These are phyloP conservation scores for Penicillium daleae DNA, from an alignment of 495 filamentous ascomycete species.

Conservation along the genomic window DNA sequence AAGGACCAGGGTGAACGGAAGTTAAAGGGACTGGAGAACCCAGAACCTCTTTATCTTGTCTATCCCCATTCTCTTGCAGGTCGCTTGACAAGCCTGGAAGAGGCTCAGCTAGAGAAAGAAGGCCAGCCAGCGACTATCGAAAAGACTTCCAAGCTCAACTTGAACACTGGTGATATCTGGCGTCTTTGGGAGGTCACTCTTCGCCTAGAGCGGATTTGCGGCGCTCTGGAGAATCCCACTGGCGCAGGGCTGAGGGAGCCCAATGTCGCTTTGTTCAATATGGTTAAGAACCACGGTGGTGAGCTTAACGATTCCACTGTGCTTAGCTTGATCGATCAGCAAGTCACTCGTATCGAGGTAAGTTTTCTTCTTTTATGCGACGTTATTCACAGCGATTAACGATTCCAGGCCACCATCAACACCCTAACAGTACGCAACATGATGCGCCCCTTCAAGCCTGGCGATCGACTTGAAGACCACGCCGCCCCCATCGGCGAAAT, in stretches of 20 bases:
- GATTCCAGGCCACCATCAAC: constrained; percentile 62
- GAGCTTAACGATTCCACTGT: constrained; percentile 87
- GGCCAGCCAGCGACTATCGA: constrained; percentile 46
- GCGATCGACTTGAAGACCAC: constrained; percentile 50
- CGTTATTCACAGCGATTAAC: too few relatives aligned
- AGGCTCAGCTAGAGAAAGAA: constrained; percentile 35
- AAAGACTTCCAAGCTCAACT: constrained; percentile 61
- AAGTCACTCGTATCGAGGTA: constrained; percentile 94
- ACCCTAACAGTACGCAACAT: constrained; percentile 69
- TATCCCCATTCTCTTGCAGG: constrained; percentile 89
- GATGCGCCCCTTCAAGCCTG: constrained; percentile 53
- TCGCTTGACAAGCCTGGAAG: constrained; percentile 66
- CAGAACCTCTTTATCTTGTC: constrained; percentile 90
- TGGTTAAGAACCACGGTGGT: constrained; percentile 80
- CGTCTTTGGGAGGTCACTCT: constrained; percentile 86
- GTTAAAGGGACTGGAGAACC: constrained; percentile 96
- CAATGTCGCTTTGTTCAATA: constrained; percentile 78
- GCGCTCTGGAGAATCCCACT: constrained; percentile 71
- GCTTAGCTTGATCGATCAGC: constrained; percentile 87
- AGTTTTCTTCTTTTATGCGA: constrained; percentile 37
- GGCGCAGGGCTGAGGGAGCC: constrained; percentile 64
- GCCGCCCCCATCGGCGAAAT: constrained; percentile 57
- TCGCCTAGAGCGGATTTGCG: constrained; percentile 90
- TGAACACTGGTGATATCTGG: constrained; percentile 86
- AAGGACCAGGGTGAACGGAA: constrained; percentile 94